These are phyloP conservation scores for Cutaneotrichosporon cutaneum DNA, from an alignment of 1,284 basidiomycete genomes.

Conservation along the genomic window DNA sequence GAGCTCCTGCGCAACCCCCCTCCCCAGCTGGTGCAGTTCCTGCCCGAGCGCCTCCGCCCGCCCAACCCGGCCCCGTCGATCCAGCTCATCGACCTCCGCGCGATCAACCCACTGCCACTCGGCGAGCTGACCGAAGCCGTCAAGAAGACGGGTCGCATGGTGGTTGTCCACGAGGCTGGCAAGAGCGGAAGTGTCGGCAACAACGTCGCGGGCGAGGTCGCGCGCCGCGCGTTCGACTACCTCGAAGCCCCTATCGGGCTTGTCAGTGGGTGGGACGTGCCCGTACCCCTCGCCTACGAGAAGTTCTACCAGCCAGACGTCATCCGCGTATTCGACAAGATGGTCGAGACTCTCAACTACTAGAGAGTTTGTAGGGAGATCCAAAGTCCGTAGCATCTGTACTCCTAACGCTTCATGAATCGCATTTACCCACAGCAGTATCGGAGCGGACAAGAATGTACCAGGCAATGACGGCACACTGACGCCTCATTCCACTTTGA, in stretches of 20 bases:
- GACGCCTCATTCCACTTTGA: no score
- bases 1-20: slow-evolving; percentile 59
- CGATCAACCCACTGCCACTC: slow-evolving; percentile 86
- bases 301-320: slow-evolving; percentile 88
- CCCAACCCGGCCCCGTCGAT: slow-evolving; percentile 61
- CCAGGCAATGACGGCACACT: no score
- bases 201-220: slow-evolving; percentile 81
- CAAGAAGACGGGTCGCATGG: slow-evolving; percentile 72
- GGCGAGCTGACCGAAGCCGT: slow-evolving; percentile 78
- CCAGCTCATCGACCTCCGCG: slow-evolving; percentile 86
- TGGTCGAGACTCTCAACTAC: slow-evolving; percentile 78
- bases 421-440: slow-evolving; percentile 2
- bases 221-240: slow-evolving; percentile 80
- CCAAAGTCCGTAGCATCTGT: not conserved
- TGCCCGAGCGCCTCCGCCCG: slow-evolving; percentile 67
- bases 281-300: slow-evolving; percentile 77
- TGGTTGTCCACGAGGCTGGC: slow-evolving; percentile 89
- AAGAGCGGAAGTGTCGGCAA: slow-evolving; percentile 80
- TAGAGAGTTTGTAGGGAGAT: slow-evolving; percentile 43
- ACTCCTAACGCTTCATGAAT: slow-evolving; percentile 4
- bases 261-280: slow-evolving; percentile 84
- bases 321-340: slow-evolving; percentile 74
- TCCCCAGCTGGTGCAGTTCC: slow-evolving; percentile 62
- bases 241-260: slow-evolving; percentile 82
- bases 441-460: no score